A percentile compares a stretch with the other conserved stretches of the same genome.
Conservation (phyloP, 257 asterid species). For the Vinca minor region DNA sequence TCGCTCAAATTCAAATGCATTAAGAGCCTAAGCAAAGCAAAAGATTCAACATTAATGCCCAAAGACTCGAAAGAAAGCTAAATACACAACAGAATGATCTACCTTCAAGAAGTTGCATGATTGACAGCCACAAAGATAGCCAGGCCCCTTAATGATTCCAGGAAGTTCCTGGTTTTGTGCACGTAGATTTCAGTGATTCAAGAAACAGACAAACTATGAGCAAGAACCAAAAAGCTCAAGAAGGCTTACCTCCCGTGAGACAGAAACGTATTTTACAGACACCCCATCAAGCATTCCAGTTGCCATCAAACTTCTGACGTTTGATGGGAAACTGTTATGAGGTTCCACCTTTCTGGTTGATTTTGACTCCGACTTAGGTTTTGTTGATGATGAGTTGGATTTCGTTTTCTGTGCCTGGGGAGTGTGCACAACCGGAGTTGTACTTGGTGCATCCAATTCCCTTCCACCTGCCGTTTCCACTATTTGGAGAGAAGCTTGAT, state of each 20-base stretch:
- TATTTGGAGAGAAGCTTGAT: constrained; percentile 52
- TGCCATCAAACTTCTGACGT: constrained; percentile 85
- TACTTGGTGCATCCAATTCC: constrained; percentile 33
- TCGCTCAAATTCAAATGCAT: constrained; percentile 90
- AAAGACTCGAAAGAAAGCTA: background rate
- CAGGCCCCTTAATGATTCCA: constrained; percentile 84
- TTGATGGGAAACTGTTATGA: constrained; percentile 88
- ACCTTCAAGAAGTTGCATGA: constrained; percentile 80
- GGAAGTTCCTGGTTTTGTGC: constrained; percentile 52
- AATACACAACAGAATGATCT: constrained; percentile 18
- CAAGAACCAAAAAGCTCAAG: constrained; percentile 1
- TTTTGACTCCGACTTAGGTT: constrained; percentile 50
- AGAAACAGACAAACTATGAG: constrained; percentile 2
- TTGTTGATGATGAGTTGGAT: constrained; percentile 33
- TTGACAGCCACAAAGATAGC: constrained; percentile 88
- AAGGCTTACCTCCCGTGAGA: constrained; percentile 59
- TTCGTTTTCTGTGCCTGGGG: constrained; percentile 38
- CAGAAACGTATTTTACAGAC: constrained; percentile 71
- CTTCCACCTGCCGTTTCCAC: constrained; percentile 37
- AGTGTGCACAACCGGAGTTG: constrained; percentile 24
- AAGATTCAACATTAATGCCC: background rate
- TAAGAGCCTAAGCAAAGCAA: constrained; percentile 50
- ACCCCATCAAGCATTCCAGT: constrained; percentile 95
- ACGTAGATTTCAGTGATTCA: constrained; percentile 18
- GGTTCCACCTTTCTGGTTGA: constrained; percentile 74